These are phyloP conservation scores for Moesziomyces aphidis DNA, from an alignment of 1,284 basidiomycete species.

Conservation along the genomic window DNA sequence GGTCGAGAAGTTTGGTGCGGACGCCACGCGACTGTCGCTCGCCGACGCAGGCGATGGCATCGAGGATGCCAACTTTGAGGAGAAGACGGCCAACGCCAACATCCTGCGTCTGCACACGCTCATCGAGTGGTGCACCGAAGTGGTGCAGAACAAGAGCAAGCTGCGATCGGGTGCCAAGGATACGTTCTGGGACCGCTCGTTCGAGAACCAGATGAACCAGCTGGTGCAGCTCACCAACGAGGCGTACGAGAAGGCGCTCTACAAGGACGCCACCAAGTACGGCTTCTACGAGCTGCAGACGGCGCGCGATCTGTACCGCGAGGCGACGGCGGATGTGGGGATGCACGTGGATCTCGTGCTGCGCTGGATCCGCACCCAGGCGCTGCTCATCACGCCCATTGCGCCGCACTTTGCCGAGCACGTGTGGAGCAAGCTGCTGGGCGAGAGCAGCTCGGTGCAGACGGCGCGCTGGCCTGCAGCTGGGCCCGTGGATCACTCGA, in stretches of 20 bases:
- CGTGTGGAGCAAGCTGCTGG: slow-evolving; percentile 79
- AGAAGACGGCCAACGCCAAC: slow-evolving; percentile 97
- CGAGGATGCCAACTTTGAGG: slow-evolving; percentile 98
- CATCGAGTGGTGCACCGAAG: slow-evolving; percentile 88
- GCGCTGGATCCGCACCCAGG: slow-evolving; percentile 84
- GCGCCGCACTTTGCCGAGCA: slow-evolving; percentile 96
- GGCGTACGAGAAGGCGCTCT: slow-evolving; percentile 77
- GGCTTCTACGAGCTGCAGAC: slow-evolving; percentile 97
- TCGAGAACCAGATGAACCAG: slow-evolving; percentile 91
- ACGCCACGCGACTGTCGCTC: slow-evolving; percentile 89
- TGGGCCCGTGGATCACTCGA: slow-evolving; percentile 74
- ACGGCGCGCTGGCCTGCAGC: slow-evolving; percentile 79
- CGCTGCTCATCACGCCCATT: slow-evolving; percentile 85
- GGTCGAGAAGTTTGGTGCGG: slow-evolving; percentile 81
- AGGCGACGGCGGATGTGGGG: slow-evolving; percentile 82
- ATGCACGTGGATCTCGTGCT: slow-evolving; percentile 84
- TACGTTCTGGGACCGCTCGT: slow-evolving; percentile 78
- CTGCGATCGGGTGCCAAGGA: slow-evolving; percentile 73
- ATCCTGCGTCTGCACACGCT: slow-evolving; percentile 94
- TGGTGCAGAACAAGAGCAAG: slow-evolving; percentile 75
- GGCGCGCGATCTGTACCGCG: slow-evolving; percentile 94
- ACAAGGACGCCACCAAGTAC: slow-evolving; percentile 93
- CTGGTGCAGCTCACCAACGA: slow-evolving; percentile 81
- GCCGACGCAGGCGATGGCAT: slow-evolving; percentile 98
- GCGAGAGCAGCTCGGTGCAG: slow-evolving; percentile 85